Conservation (phyloP, 2,329 filamentous ascomycete species). For the Kalaharituber pfeilii region DNA sequence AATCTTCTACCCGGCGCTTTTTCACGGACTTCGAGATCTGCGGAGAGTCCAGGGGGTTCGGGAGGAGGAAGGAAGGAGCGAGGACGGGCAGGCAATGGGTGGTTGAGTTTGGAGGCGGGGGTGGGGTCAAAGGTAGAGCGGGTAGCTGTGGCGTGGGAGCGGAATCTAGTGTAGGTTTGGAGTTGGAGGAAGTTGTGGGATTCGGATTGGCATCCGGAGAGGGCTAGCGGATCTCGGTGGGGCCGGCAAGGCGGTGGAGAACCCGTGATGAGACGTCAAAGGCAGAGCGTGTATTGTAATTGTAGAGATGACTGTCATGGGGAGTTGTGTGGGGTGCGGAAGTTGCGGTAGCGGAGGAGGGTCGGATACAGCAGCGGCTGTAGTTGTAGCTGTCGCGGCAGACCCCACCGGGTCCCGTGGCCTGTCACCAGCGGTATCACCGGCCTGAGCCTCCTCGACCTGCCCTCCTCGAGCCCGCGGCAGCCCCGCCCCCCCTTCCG, state of each 20-base stretch:
- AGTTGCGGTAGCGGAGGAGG: background rate
- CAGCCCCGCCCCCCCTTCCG: background rate
- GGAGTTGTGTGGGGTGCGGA: background rate
- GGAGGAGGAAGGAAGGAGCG: slow-evolving; percentile 13
- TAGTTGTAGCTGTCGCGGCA: background rate
- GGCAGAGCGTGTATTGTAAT: slow-evolving; percentile 17
- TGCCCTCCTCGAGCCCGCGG: background rate
- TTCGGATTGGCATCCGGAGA: too few relatives aligned
- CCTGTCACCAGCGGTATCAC: background rate
- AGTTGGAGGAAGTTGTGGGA: background rate
- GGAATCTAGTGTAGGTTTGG: background rate
- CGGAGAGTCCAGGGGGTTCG: slow-evolving; percentile 19
- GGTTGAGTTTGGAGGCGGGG: background rate
- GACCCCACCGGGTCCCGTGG: background rate
- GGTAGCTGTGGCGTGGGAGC: slow-evolving; percentile 7
- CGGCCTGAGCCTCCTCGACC: background rate
- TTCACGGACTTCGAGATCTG: slow-evolving; percentile 14
- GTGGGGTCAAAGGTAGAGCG: background rate
- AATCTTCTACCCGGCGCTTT: slow-evolving; percentile 16
- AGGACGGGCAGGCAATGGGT: too few relatives aligned
- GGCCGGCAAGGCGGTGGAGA: background rate
- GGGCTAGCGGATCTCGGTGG: too few relatives aligned
- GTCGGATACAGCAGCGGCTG: background rate
- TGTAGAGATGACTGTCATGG: slow-evolving; percentile 1
- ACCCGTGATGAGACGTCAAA: slow-evolving; percentile 14